phyloP scores from a whole-genome alignment of 1,139 yeast genomes.

The Suhomyces kunorum region DNA sequence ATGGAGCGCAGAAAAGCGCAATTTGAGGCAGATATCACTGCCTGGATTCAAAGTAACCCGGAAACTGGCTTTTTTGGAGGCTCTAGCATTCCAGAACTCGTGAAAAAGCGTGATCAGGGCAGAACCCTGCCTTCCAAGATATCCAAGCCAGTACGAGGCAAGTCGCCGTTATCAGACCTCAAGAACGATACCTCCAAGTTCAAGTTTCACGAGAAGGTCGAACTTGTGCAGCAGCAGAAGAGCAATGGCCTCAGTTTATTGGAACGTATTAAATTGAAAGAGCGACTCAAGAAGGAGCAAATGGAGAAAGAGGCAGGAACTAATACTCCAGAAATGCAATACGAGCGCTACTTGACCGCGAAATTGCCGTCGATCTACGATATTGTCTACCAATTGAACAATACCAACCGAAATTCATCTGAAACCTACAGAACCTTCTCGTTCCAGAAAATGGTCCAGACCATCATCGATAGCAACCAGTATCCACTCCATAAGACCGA shows the following conservation, averaged over 20 bases:
- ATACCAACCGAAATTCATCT: slow-evolving; percentile 1
- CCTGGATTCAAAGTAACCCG: slow-evolving; percentile 17
- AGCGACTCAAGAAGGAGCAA: slow-evolving; percentile 14
- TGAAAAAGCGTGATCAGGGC: slow-evolving; percentile 6
- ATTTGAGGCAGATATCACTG: slow-evolving; percentile 8
- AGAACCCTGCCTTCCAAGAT: slow-evolving; percentile 22
- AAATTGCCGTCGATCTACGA: slow-evolving; percentile 45
- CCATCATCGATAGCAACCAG: slow-evolving; percentile 36
- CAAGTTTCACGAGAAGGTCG: slow-evolving; percentile 30
- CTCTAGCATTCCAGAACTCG: slow-evolving; percentile 4
- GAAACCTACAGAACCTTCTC: slow-evolving; percentile 24
- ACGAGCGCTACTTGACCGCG: slow-evolving; percentile 39
- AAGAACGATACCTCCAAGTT: slow-evolving; percentile 37
- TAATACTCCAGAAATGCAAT: slow-evolving; percentile 35
- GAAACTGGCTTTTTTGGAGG: slow-evolving; percentile 1
- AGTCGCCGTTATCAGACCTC: slow-evolving; percentile 19
- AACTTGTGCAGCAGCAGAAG: slow-evolving; percentile 20
- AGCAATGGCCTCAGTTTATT: slow-evolving; percentile 40
- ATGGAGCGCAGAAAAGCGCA: slow-evolving; percentile 11
- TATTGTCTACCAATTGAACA: slow-evolving; percentile 34
- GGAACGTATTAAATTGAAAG: slow-evolving; percentile 32
- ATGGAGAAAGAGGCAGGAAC: slow-evolving; percentile 8
- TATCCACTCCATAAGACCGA: slow-evolving; percentile 38
- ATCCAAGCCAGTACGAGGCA: slow-evolving; percentile 21
- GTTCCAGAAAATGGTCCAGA: slow-evolving; percentile 26